Conservation (phyloP, 2,329 filamentous ascomycete genomes). For the Claviceps lovelessii region DNA sequence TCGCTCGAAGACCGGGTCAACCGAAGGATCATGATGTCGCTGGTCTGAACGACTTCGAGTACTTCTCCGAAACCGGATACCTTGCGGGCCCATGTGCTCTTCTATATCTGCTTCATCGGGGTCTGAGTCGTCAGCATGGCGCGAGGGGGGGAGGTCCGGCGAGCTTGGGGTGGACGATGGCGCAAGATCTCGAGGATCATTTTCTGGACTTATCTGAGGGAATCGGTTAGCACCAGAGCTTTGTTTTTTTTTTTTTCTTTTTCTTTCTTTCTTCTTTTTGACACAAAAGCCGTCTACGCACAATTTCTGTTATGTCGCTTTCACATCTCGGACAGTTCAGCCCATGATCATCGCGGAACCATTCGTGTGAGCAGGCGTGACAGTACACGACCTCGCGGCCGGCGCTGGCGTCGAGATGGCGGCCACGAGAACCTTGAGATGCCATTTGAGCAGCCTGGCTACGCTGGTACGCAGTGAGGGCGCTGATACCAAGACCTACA, state of each 20-base stretch:
- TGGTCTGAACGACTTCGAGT: slow-evolving; percentile 15
- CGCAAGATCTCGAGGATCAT: slow-evolving; percentile 43
- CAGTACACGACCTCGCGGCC: slow-evolving; percentile 68
- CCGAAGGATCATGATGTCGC: slow-evolving; percentile 18
- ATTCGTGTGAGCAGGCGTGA: slow-evolving; percentile 67
- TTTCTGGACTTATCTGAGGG: slow-evolving; percentile 37
- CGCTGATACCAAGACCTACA: slow-evolving; percentile 44
- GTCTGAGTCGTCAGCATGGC: slow-evolving; percentile 33
- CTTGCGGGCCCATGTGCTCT: slow-evolving; percentile 31
- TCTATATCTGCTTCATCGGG: slow-evolving; percentile 46
- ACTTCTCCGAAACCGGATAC: slow-evolving; percentile 26
- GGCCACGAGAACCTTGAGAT: slow-evolving; percentile 13
- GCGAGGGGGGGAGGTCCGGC: slow-evolving; percentile 15
- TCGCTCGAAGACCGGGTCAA: slow-evolving; percentile 25
- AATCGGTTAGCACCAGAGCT: slow-evolving; percentile 6
- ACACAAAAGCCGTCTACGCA: slow-evolving; percentile 19
- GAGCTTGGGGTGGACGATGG: slow-evolving; percentile 18
- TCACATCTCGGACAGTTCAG: slow-evolving; percentile 64
- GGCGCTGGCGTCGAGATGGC: slow-evolving; percentile 34
- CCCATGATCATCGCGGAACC: slow-evolving; percentile 56
- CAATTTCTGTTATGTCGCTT: slow-evolving; percentile 74
- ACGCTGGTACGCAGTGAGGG: slow-evolving; percentile 39
- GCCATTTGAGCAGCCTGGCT: slow-evolving; percentile 28
- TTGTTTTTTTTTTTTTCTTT: no score
- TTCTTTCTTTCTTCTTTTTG: neutral